Conservation (phyloP, 768 basidiomycete species). For the Tulasnella sp. region DNA sequence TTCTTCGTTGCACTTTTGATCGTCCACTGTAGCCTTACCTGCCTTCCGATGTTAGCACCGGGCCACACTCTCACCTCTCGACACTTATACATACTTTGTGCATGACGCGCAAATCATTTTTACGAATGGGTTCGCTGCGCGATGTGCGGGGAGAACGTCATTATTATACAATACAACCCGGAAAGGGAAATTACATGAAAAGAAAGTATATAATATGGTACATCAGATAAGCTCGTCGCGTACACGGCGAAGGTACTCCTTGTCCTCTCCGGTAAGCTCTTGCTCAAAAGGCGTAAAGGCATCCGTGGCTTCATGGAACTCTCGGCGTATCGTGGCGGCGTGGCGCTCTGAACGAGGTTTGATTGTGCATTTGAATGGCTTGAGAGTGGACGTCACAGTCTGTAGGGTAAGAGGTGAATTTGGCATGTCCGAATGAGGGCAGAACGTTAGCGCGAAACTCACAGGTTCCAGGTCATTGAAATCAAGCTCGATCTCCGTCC, state of each 20-base stretch:
- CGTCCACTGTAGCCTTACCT: conserved; percentile 3
- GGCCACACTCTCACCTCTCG: not conserved
- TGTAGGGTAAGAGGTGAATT: not conserved
- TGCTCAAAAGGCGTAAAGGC: conserved; percentile 10
- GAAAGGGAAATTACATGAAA: not conserved
- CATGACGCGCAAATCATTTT: not conserved
- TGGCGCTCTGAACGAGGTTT: not conserved
- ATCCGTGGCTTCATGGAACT: not conserved
- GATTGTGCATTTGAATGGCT: not conserved
- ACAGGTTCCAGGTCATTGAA: not conserved
- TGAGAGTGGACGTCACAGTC: not conserved
- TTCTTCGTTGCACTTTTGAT: not conserved
- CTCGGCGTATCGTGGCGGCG: not conserved
- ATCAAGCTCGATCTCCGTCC: not conserved
- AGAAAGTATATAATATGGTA: not conserved
- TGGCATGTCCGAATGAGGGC: not conserved
- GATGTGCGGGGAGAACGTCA: no score
- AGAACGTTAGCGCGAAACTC: not conserved
- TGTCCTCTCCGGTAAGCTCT: conserved; percentile 1
- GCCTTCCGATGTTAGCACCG: not conserved
- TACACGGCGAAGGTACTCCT: not conserved
- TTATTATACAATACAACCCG: not conserved
- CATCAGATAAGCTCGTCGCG: not conserved
- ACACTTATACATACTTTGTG: not conserved
- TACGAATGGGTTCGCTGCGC: not conserved